These are phyloP conservation scores for Triticum urartu DNA, from an alignment of 176 grass and related monocot genomes.

Conservation along the genomic window DNA sequence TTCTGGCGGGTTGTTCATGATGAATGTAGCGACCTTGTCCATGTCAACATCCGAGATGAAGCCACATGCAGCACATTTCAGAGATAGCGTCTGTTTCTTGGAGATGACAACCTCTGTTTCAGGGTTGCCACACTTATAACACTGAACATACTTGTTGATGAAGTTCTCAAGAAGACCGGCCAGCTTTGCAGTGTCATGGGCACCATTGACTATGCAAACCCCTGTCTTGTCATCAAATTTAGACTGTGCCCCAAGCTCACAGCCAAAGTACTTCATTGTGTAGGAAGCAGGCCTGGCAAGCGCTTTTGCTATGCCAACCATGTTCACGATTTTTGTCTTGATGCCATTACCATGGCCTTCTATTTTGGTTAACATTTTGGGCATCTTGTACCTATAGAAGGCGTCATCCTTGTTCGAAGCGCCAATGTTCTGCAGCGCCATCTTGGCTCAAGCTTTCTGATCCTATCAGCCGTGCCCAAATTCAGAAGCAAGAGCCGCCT, in stretches of 20 bases:
- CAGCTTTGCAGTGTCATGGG: constrained; percentile 81
- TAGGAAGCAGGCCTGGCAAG: constrained; percentile 70
- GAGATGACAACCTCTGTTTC: constrained; percentile 82
- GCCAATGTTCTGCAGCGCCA: constrained; percentile 89
- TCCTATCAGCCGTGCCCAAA: constrained; percentile 22
- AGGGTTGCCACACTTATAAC: constrained; percentile 77
- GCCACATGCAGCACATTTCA: constrained; percentile 92
- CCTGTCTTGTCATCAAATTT: constrained; percentile 74
- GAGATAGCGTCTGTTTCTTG: constrained; percentile 58
- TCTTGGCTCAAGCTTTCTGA: constrained; percentile 34
- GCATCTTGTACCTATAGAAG: constrained; percentile 98
- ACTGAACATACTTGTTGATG: constrained; percentile 92
- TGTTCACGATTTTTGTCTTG: constrained; percentile 85
- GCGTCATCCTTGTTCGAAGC: constrained; percentile 83
- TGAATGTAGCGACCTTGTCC: constrained; percentile 76
- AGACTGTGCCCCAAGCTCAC: constrained; percentile 65
- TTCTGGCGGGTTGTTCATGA: constrained; percentile 69
- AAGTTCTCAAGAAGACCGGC: constrained; percentile 85
- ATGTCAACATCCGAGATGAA: constrained; percentile 82
- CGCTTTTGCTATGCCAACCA: constrained; percentile 79
- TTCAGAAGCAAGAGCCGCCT: background rate
- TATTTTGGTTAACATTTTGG: constrained; percentile 77
- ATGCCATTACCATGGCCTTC: constrained; percentile 78
- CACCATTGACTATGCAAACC: constrained; percentile 62
- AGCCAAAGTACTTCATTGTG: constrained; percentile 76